Percentiles rank a stretch among this genome's conserved stretches.
Evolutionary conservation across 768 basidiomycete species (phyloP).

Genomic region (Mycena belliarum): DNA sequence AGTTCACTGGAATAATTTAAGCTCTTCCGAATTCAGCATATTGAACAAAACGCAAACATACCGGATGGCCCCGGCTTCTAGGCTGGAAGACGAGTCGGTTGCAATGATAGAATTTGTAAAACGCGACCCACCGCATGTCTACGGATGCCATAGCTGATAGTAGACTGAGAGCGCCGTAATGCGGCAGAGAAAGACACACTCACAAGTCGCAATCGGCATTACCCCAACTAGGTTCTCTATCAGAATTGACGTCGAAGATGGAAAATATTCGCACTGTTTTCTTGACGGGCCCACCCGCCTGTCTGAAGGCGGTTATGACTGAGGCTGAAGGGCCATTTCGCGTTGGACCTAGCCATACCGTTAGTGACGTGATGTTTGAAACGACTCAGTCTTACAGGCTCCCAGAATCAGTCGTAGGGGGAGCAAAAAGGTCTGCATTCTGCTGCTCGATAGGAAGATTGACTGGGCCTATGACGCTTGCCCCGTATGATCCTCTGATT

Average conservation of each 20-base stretch:
- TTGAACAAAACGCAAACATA: conserved; percentile 19
- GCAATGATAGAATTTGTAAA: background rate
- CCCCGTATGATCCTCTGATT: conserved; percentile 42
- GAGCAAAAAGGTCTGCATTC: conserved; percentile 46
- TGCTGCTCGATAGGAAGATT: conserved; percentile 42
- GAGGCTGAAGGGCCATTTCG: conserved; percentile 59
- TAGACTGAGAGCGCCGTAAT: conserved; percentile 2
- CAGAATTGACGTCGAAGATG: background rate
- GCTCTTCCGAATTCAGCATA: background rate
- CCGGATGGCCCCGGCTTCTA: conserved; percentile 52
- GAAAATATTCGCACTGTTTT: conserved; percentile 42
- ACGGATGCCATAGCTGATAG: conserved; percentile 43
- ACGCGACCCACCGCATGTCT: conserved; percentile 40
- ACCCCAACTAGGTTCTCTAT: conserved; percentile 28
- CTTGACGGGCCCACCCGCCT: conserved; percentile 62
- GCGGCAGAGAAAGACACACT: conserved; percentile 7
- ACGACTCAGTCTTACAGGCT: conserved; percentile 31
- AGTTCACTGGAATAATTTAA: conserved; percentile 40
- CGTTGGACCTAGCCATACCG: conserved; percentile 32
- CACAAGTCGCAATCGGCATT: conserved; percentile 54
- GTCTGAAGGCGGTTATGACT: conserved; percentile 58
- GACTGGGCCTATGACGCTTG: conserved; percentile 42
- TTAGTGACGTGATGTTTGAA: background rate
- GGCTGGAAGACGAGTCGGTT: background rate
- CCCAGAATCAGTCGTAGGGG: conserved; percentile 47